Base-by-base conservation (phyloP, 2,329 filamentous ascomycete species). In the Claviceps monticola region DNA sequence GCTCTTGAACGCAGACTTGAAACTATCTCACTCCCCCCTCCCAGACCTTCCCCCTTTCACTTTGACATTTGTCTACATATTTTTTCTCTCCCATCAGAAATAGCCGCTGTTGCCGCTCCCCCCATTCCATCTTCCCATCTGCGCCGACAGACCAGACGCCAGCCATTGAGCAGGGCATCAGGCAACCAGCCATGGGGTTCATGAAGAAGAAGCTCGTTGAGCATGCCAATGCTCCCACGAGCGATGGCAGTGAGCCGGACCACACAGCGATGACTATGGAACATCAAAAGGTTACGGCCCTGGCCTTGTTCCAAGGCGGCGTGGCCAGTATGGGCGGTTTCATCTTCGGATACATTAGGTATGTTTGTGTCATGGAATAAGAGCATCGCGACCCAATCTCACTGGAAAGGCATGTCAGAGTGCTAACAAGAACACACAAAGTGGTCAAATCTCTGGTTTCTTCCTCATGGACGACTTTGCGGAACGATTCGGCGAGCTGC, bases 361-460 rank as follows among this genome's bases (percentile, higher is more conserved):
- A 67, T 41, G 68, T 57, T 42, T 17, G 2, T 16, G 29, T 11
- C 9, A 34, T 1, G 29, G 9, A 34, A 11, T 9, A 34, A 34
- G 29, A 34, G 9, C 29, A 34, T 34, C 3, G 9, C 8, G 9
- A 34, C 29, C 9, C 29, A 34, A 34, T 34, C 4, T 11, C 9
- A 5, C 19, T 14, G 21, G 2, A 5, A 8, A n/a, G 14, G 19
- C 29, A 19, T 43, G 11, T 8, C 9, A 2, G 9, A 17, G 9
- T 36, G 29, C 29, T 36, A 37, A 46, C 17, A 21, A 29, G 7
- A 19, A 23, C 16, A 34, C 29, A 34, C 8, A 34, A 11, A 78
- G 74, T 61, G 78, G 79, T 66, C 77, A 81, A 57, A 78, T 79
- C 43, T 78, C 71, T 5, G 80, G 80, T 50, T 83, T 81, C 65